phyloP scores from a whole-genome alignment of 768 basidiomycete genomes.

The Cystofilobasidium bisporidii region DNA sequence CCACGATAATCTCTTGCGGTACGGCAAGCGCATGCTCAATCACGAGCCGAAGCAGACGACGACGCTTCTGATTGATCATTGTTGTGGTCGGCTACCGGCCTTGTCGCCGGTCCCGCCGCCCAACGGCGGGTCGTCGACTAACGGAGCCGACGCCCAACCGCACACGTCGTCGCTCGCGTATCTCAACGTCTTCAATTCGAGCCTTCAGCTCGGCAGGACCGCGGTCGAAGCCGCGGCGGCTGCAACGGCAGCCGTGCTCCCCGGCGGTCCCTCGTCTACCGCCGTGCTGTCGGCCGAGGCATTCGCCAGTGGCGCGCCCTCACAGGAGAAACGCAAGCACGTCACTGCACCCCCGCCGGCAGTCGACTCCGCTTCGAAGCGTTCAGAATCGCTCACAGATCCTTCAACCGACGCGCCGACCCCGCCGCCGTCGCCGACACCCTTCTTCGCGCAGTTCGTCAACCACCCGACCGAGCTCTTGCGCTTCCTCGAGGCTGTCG shows the following conservation, averaged over 20 bases:
- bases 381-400: background rate
- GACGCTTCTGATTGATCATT: slow-evolving; percentile 79
- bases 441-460: slow-evolving; percentile 90
- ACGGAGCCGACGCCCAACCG: background rate
- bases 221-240: slow-evolving; percentile 22
- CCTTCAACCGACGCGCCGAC: slow-evolving; percentile 27
- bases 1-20: slow-evolving; percentile 72
- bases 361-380: background rate
- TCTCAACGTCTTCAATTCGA: slow-evolving; percentile 22
- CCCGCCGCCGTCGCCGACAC: slow-evolving; percentile 57
- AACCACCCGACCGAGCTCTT: slow-evolving; percentile 77
- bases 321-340: background rate
- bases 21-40: slow-evolving; percentile 75
- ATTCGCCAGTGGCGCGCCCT: background rate
- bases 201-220: slow-evolving; percentile 10
- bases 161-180: slow-evolving; percentile 10
- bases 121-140: background rate
- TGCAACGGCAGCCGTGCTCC: slow-evolving; percentile 7
- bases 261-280: background rate
- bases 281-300: background rate
- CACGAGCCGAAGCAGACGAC: slow-evolving; percentile 82
- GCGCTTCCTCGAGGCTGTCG: slow-evolving; percentile 79
- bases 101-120: background rate
- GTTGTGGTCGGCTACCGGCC: slow-evolving; percentile 51
- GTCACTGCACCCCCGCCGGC: background rate